Base-by-base conservation (phyloP, 1,139 yeast genomes). In the Yamadazyma triangularis region DNA sequence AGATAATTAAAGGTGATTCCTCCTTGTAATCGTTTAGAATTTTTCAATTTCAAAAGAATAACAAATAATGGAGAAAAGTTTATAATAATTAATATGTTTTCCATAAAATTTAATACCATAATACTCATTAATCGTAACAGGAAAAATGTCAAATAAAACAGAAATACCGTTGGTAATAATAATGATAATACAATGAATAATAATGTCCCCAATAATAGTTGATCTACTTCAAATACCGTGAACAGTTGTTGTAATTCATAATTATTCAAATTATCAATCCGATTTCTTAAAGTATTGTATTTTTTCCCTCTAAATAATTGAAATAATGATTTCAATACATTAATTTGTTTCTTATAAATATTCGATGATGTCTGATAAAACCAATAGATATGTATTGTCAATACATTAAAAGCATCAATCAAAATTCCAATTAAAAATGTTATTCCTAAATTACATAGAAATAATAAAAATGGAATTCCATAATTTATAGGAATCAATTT, bases 31-130 rank as follows among this genome's bases (percentile, higher is more conserved):
- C 99, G 65, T 35, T 73, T 77, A 8, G 88, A 79, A 50, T 89
- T 93, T 52, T 91, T 93, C 30, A 87, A 35, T 44, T 93, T 77
- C 27, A 91, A 59, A 32, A 93, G 59, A 2, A 89, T 53, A 1
- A 88, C 89, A 58, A 91, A 91, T 13, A 89, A 52, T 0, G 99
- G 99, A 47, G 84, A 77, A 51, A 88, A 91, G 48, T 88, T 89
- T 32, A 88, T 53, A 25, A 77, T 56, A 8, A 91, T 77, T 37
- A 86, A 68, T 0, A 70, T 36, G 28, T 81, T 66, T 45, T 87
- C 94, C 21, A 83, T 56, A 2, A 65, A 40, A 12, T 82, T 78
- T 29, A 75, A 64, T 5, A 68, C 35, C 6, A 67, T 40, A 27
- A 87, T 61, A 6, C 77, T 65, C 0, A 66, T 41, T 21, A 87